phyloP scores from a whole-genome alignment of 2,329 filamentous ascomycete species.

The Trichoderma afroharzianum region DNA sequence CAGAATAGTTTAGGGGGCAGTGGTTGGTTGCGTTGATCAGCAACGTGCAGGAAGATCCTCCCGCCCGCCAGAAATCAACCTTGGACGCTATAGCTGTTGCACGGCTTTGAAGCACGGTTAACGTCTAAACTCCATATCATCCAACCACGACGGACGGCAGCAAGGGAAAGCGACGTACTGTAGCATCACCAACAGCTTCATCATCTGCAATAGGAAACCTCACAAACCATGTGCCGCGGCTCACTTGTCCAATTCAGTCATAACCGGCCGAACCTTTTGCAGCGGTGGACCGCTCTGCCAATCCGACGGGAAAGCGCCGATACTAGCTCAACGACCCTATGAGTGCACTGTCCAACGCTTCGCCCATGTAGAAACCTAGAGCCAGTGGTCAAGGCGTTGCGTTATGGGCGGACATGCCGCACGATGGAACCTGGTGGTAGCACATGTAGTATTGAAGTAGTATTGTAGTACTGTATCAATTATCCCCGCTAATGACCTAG shows the following conservation, averaged over 20 bases:
- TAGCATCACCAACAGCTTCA: neutral
- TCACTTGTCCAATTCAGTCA: neutral
- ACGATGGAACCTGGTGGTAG: neutral
- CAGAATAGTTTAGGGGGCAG: constrained; percentile 17
- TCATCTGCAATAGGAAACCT: neutral
- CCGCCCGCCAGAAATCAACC: constrained; percentile 9
- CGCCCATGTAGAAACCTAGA: neutral
- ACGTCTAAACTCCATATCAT: neutral
- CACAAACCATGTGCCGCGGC: neutral
- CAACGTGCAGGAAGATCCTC: constrained; percentile 20
- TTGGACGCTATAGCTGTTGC: neutral
- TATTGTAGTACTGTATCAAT: neutral
- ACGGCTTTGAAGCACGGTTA: neutral
- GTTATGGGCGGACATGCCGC: neutral
- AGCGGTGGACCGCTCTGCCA: constrained; percentile 2
- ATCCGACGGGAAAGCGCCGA: constrained; percentile 13
- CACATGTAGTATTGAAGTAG: neutral
- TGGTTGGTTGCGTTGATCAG: constrained; percentile 19
- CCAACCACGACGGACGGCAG: neutral
- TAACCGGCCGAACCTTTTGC: neutral
- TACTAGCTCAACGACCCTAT: neutral
- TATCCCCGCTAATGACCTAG: neutral
- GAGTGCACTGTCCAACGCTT: neutral
- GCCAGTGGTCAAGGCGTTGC: neutral
- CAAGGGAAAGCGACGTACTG: neutral